Evolutionary conservation across 2,329 filamentous ascomycete genomes (phyloP).

Genomic region (Aureobasidium sp.): DNA sequence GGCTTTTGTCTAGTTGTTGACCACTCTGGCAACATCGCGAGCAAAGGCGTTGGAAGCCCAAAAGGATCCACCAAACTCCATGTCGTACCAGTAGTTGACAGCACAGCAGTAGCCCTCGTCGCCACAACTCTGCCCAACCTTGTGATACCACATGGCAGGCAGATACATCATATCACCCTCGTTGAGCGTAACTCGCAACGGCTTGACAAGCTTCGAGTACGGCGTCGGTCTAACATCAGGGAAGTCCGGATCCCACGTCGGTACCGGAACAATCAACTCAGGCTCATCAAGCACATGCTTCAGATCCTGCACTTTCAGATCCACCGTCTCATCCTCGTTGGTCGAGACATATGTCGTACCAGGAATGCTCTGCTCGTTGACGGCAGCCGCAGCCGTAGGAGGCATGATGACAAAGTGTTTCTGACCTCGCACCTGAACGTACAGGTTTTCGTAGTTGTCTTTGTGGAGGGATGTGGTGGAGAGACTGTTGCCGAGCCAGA

Average conservation of each 20-base stretch:
- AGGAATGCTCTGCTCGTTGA: slow-evolving; percentile 52
- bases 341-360: slow-evolving; percentile 50
- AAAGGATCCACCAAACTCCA: slow-evolving; percentile 63
- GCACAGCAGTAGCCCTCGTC: slow-evolving; percentile 66
- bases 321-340: slow-evolving; percentile 13
- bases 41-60: slow-evolving; percentile 52
- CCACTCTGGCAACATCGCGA: slow-evolving; percentile 17
- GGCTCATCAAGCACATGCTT: slow-evolving; percentile 28
- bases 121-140: slow-evolving; percentile 62
- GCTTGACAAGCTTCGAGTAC: slow-evolving; percentile 52
- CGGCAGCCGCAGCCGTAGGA: slow-evolving; percentile 59
- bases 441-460: slow-evolving; percentile 80
- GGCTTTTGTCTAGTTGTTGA: background rate
- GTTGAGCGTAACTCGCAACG: slow-evolving; percentile 58
- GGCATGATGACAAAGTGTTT: slow-evolving; percentile 71
- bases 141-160: slow-evolving; percentile 78
- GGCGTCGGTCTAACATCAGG: slow-evolving; percentile 42
- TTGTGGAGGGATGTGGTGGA: slow-evolving; percentile 67
- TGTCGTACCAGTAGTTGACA: slow-evolving; percentile 82
- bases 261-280: slow-evolving; percentile 51
- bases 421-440: slow-evolving; percentile 62
- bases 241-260: slow-evolving; percentile 64
- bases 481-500: slow-evolving; percentile 69
- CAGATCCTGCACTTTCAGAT: slow-evolving; percentile 16
- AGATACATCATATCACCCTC: slow-evolving; percentile 76